These are phyloP conservation scores for Xerocomus brunneocitrinus DNA, from an alignment of 768 basidiomycete genomes.

Conservation along the genomic window DNA sequence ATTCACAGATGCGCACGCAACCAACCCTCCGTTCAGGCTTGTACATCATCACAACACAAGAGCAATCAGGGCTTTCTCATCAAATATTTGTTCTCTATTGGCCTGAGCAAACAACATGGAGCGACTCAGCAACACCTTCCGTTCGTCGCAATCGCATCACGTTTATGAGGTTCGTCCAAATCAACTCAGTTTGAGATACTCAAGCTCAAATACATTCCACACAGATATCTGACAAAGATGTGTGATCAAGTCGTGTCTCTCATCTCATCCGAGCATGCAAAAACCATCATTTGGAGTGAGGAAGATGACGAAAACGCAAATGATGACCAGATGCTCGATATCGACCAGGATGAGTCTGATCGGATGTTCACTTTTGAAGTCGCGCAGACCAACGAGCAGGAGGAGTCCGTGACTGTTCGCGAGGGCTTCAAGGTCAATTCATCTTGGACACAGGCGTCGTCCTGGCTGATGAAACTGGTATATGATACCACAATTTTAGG, in stretches of 20 bases:
- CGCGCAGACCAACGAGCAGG: conserved; percentile 49
- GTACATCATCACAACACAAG: conserved; percentile 13
- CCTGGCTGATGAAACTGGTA: not conserved
- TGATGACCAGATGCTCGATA: conserved; percentile 21
- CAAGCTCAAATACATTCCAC: not conserved
- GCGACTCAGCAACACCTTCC: conserved; percentile 42
- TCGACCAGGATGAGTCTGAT: conserved; percentile 40
- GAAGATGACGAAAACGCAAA: conserved; percentile 29
- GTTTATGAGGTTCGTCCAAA: conserved; percentile 50
- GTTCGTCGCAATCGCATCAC: conserved; percentile 51
- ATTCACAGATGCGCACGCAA: not conserved
- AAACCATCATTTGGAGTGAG: conserved; percentile 42
- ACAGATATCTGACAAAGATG: conserved; percentile 57
- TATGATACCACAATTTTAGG: not conserved
- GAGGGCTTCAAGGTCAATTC: conserved; percentile 43
- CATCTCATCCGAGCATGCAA: conserved; percentile 45
- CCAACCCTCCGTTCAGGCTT: conserved; percentile 21
- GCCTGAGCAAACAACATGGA: conserved; percentile 60
- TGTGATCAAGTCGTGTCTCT: conserved; percentile 52
- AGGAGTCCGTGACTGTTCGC: conserved; percentile 42
- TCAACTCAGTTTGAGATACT: not conserved
- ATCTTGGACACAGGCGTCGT: not conserved
- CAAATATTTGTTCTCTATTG: conserved; percentile 52
- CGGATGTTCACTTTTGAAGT: conserved; percentile 53
- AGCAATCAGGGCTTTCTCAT: conserved; percentile 2